Conservation (phyloP, 2,329 filamentous ascomycete genomes). For the Allantophomopsis lycopodina region DNA sequence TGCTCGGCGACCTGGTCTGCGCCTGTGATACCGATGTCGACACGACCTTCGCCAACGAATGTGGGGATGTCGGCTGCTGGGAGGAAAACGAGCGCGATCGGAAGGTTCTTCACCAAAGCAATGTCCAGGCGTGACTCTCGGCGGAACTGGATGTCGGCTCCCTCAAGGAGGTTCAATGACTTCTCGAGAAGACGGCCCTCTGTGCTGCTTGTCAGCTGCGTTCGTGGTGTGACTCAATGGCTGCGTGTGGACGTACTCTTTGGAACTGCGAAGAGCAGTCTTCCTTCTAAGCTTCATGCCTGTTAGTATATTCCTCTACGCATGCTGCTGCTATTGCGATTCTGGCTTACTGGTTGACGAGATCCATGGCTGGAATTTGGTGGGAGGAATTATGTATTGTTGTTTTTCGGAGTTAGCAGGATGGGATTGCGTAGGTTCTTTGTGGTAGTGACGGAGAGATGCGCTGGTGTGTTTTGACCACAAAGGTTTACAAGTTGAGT, state of each 20-base stretch:
- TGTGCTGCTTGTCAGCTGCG: constrained; percentile 6
- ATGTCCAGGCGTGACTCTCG: constrained; percentile 93
- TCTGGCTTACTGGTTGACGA: constrained; percentile 40
- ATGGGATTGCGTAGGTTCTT: too few relatives aligned
- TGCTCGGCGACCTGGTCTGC: constrained; percentile 88
- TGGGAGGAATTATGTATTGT: not conserved
- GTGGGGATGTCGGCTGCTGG: constrained; percentile 95
- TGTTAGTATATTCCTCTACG: constrained; percentile 28
- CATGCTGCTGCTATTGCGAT: constrained; percentile 7
- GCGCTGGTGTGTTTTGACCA: too few relatives aligned
- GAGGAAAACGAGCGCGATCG: constrained; percentile 90
- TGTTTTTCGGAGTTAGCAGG: too few relatives aligned
- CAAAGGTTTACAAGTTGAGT: too few relatives aligned
- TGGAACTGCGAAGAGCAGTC: constrained; percentile 91
- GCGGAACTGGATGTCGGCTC: constrained; percentile 92
- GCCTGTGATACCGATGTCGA: constrained; percentile 91
- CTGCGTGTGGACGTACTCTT: constrained; percentile 62
- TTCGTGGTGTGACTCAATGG: constrained; percentile 3
- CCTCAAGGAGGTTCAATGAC: constrained; percentile 79
- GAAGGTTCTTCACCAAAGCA: constrained; percentile 91
- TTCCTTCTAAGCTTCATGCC: constrained; percentile 64
- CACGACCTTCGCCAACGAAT: constrained; percentile 87
- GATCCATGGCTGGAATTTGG: constrained; percentile 31
- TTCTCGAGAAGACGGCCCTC: constrained; percentile 88
- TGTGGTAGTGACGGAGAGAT: too few relatives aligned